Evolutionary conservation across 306 rosid species (phyloP).

Genomic region (Abrus pulchellus): DNA sequence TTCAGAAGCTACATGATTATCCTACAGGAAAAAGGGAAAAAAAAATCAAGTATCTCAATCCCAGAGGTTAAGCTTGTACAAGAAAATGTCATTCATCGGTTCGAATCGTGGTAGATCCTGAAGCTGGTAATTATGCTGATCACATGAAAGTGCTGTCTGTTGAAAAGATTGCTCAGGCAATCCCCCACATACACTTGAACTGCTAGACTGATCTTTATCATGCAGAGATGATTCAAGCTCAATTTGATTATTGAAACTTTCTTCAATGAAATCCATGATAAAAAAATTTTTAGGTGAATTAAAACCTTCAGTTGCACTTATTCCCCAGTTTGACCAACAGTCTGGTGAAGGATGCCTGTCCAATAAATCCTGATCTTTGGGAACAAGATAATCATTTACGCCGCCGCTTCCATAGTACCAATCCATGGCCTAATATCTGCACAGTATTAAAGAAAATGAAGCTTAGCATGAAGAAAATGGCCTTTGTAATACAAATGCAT

Average conservation of each 20-base stretch:
- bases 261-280: conserved; percentile 51
- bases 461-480: conserved; percentile 23
- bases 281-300: conserved; percentile 52
- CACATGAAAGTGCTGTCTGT: conserved; percentile 47
- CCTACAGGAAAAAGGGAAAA: conserved; percentile 54
- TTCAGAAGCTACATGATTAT: conserved; percentile 52
- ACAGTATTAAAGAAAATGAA: conserved; percentile 8
- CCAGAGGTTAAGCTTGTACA: conserved; percentile 78
- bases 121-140: conserved; percentile 56
- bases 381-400: conserved; percentile 61
- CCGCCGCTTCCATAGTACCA: conserved; percentile 59
- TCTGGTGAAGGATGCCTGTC: conserved; percentile 78
- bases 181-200: conserved; percentile 65
- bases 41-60: conserved; percentile 63
- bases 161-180: conserved; percentile 60
- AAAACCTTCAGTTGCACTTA: conserved; percentile 54
- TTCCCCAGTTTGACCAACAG: conserved; percentile 73
- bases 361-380: conserved; percentile 54
- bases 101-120: conserved; percentile 60
- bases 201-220: conserved; percentile 63
- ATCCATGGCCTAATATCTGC: conserved; percentile 69
- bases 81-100: conserved; percentile 68
- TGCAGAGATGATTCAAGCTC: conserved; percentile 58
- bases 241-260: conserved; percentile 51
- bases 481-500: neutral